phyloP scores from a whole-genome alignment of 306 rosid species.

The Echinosophora koreensis region DNA sequence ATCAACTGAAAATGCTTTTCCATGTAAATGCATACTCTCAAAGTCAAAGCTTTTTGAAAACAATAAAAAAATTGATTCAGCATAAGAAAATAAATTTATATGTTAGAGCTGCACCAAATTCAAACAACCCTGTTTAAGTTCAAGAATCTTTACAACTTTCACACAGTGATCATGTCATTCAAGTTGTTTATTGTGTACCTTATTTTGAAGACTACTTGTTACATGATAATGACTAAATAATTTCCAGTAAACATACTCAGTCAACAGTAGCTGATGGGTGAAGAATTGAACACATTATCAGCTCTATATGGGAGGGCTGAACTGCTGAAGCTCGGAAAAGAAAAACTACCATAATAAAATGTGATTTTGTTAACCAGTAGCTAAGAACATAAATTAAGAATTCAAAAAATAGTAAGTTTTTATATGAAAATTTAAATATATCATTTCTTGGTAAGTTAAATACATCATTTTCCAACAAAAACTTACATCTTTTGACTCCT shows the following conservation, averaged over 20 bases:
- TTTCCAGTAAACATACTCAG: neutral
- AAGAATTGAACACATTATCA: conserved; percentile 4
- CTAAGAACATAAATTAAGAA: too few species aligned
- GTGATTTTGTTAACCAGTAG: too few species aligned
- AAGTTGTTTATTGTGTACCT: neutral
- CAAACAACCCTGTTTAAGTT: neutral
- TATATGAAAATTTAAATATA: too few species aligned
- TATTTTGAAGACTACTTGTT: neutral
- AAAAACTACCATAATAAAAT: too few species aligned
- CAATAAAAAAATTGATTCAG: neutral
- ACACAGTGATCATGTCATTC: neutral
- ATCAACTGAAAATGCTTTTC: conserved; percentile 8
- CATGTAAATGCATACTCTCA: neutral
- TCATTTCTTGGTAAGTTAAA: too few species aligned
- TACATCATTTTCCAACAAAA: too few species aligned
- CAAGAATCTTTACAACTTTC: neutral
- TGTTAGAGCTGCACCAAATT: neutral
- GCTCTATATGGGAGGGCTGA: too few species aligned
- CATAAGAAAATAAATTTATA: neutral
- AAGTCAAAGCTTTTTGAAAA: neutral
- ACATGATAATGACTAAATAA: neutral
- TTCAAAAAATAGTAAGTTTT: too few species aligned
- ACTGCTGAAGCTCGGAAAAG: too few species aligned
- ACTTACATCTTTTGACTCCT: too few species aligned
- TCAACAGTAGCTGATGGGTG: neutral